Evolutionary conservation across 495 filamentous ascomycete genomes (phyloP).

Genomic region (Paragyromitra xinjiangensis): DNA sequence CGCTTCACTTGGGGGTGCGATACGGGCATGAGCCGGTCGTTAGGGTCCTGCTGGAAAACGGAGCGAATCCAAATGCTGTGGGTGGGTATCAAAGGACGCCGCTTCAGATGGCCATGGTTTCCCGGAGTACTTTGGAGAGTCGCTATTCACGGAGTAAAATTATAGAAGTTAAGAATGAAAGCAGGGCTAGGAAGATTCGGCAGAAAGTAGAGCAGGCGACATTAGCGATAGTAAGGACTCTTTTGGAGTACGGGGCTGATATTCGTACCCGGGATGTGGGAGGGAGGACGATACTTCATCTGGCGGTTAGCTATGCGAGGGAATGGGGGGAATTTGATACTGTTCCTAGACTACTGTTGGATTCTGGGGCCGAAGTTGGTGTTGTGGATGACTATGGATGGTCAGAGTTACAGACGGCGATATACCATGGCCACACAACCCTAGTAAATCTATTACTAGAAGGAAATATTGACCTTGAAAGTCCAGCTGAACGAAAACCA

Average conservation of each 20-base stretch:
- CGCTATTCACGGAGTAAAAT: not conserved
- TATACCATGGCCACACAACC: not conserved
- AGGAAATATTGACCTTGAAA: constrained; percentile 2
- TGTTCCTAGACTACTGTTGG: constrained; percentile 9
- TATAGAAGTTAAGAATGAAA: too few relatives aligned
- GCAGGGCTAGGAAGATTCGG: not conserved
- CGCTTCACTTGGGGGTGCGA: not conserved
- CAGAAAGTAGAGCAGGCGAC: constrained; percentile 4
- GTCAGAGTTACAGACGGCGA: constrained; percentile 23
- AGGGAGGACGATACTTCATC: constrained; percentile 18
- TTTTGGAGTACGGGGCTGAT: constrained; percentile 11
- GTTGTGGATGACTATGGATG: constrained; percentile 14
- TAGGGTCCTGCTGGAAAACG: constrained; percentile 8
- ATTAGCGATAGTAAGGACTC: constrained; percentile 1
- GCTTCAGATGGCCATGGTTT: constrained; percentile 21
- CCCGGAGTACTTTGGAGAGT: not conserved
- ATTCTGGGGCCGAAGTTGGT: constrained; percentile 14
- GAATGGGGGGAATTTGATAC: constrained; percentile 6
- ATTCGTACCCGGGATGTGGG: constrained; percentile 1
- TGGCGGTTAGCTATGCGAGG: constrained; percentile 7
- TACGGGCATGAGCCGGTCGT: not conserved
- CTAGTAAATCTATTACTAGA: constrained; percentile 12
- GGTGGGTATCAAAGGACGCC: constrained; percentile 3
- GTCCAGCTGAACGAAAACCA: not conserved
- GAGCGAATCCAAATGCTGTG: constrained; percentile 5